Conservation (phyloP, 768 basidiomycete species). For the Tulasnella sp. region DNA sequence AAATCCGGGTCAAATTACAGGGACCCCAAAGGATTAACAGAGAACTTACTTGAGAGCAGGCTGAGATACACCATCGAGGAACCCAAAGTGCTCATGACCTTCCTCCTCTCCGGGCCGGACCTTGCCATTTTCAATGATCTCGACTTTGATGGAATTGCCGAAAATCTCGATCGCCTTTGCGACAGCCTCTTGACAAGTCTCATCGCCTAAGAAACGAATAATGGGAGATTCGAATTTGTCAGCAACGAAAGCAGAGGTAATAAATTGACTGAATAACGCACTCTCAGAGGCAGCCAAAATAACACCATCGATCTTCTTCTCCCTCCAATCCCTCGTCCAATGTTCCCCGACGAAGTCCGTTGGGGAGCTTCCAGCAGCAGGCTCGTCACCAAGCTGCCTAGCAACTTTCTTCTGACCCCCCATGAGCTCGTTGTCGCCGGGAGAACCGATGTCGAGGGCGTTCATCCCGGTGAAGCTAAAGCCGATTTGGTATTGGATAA, state of each 20-base stretch:
- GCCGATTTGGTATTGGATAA: slow-evolving; percentile 17
- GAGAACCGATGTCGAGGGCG: background rate
- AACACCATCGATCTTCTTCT: slow-evolving; percentile 27
- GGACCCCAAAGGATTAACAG: background rate
- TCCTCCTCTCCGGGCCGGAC: slow-evolving; percentile 20
- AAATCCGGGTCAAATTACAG: background rate
- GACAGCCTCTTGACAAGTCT: background rate
- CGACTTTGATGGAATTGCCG: slow-evolving; percentile 19
- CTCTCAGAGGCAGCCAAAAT: slow-evolving; percentile 29
- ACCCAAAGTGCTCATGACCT: slow-evolving; percentile 33
- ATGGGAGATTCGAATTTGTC: background rate
- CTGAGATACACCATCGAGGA: slow-evolving; percentile 31
- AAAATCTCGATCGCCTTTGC: slow-evolving; percentile 1
- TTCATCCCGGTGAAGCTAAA: slow-evolving; percentile 2
- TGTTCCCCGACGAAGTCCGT: background rate
- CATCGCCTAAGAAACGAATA: background rate
- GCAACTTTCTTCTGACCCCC: background rate
- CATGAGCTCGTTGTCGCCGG: too few species aligned
- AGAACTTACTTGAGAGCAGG: slow-evolving; percentile 25
- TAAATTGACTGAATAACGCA: background rate
- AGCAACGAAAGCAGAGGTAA: background rate
- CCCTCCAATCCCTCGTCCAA: slow-evolving; percentile 23
- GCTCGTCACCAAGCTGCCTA: slow-evolving; percentile 1
- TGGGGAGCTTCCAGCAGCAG: background rate
- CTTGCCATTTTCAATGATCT: slow-evolving; percentile 15